A percentile compares a stretch with the other conserved stretches of the same genome.
Evolutionary conservation across 495 filamentous ascomycete genomes (phyloP).

Genomic region (Annulohypoxylon bovei): DNA sequence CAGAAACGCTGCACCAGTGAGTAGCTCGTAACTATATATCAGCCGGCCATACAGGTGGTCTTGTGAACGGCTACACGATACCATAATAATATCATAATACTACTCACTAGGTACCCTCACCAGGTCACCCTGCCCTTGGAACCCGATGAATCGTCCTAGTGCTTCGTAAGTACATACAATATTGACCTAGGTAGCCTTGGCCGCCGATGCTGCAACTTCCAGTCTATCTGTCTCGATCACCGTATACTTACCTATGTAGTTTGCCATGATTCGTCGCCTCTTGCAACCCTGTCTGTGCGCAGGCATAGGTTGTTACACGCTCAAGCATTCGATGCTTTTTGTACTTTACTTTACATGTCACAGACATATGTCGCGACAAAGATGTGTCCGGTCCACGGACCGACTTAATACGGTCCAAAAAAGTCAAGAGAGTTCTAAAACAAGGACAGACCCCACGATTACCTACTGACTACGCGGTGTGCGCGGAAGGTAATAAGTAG

Average conservation of each 20-base stretch:
- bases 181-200: conserved; percentile 14
- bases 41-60: conserved; percentile 29
- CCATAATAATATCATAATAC: conserved; percentile 17
- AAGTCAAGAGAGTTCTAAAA: conserved; percentile 10
- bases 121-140: conserved; percentile 25
- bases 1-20: conserved; percentile 20
- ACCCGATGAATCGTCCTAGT: conserved; percentile 33
- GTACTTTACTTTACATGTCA: conserved; percentile 11
- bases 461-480: conserved; percentile 5
- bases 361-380: conserved; percentile 19
- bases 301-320: conserved; percentile 12
- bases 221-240: neutral
- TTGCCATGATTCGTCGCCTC: conserved; percentile 27
- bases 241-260: too few relatives aligned
- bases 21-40: conserved; percentile 30
- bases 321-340: conserved; percentile 5
- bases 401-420: conserved; percentile 5
- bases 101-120: conserved; percentile 28
- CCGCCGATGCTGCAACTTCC: conserved; percentile 17
- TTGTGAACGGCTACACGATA: conserved; percentile 34
- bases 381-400: conserved; percentile 13
- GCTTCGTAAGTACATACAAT: conserved; percentile 12
- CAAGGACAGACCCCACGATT: conserved; percentile 2
- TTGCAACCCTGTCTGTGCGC: conserved; percentile 30
- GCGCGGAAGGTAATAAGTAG: conserved; percentile 20